Evolutionary conservation across 208 protist species (phyloP), one percentile per base, ranked within the genome.

Genomic region (Naegleria lovaniensis): DNA sequence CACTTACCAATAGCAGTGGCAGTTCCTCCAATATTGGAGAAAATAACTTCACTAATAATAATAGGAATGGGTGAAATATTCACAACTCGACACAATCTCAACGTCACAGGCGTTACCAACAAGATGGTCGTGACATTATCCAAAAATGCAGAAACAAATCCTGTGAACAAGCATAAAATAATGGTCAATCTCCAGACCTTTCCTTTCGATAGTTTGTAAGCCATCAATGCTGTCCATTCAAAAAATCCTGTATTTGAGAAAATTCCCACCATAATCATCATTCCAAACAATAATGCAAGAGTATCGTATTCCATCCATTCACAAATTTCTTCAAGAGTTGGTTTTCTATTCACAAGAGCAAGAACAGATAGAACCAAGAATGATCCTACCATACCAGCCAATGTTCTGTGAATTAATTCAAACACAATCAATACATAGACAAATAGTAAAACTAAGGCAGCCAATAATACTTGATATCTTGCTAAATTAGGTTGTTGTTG

Each of bases 41-140:
- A 93, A 55, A 96, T 91, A 43, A 94, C 94, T 59, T 93, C 89
- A 38, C 92, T 36, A 22, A 96, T 43, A 43, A 96, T 41, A 43
- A 95, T 52, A 11, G 93, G 94, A 25, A 92, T 22, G 5, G 95
- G 95, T 48, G 94, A 90, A 33, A 95, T 33, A 83, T 93, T 51
- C 15, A 96, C 16, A 38, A 95, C 79, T 13, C 86, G 85, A 89
- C 92, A 93, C 13, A 96, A 91, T 19, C 92, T 86, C 86, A 95
- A 90, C 11, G 93, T 95, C 15, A 96, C 94, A 13, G 95, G 95
- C 9, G 90, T 51, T 4, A 96, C 86, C 6, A 96, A 92, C 67
- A 96, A 91, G n/a, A 96, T 94, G 40, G 91, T 93, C 11, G 95
- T 96, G 48, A 96, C 94, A 91, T 96, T 96, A 93, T 96, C 95